Percentiles rank a stretch among this genome's conserved stretches.
Conservation (phyloP, 805 yeast genomes). For the Diddensiella caesifluorescens region DNA sequence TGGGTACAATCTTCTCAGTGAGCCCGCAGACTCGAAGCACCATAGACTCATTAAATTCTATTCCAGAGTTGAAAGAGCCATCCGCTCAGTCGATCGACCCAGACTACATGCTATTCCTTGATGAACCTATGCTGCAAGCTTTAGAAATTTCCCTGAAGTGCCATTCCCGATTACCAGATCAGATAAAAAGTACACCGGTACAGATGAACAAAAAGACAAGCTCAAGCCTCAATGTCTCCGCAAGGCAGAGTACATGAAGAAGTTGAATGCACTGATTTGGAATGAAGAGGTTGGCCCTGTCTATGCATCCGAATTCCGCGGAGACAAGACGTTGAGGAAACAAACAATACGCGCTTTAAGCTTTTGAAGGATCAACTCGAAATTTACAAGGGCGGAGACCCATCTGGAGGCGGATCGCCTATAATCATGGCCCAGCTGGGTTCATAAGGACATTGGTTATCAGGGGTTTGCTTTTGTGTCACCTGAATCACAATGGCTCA, state of each 20-base stretch:
- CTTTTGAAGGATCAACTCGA: conserved; percentile 43
- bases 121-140: conserved; percentile 49
- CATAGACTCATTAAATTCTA: conserved; percentile 39
- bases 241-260: conserved; percentile 40
- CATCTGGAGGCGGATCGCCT: conserved; percentile 42
- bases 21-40: conserved; percentile 45
- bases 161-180: conserved; percentile 35
- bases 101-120: conserved; percentile 45
- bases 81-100: conserved; percentile 45
- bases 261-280: conserved; percentile 45
- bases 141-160: conserved; percentile 40
- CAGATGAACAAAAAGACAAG: conserved; percentile 34
- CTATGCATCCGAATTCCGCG: conserved; percentile 38
- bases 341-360: conserved; percentile 38
- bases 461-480: conserved; percentile 46
- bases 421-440: conserved; percentile 49
- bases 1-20: conserved; percentile 52
- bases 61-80: conserved; percentile 34
- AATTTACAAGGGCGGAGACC: conserved; percentile 42
- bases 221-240: conserved; percentile 38
- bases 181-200: conserved; percentile 32
- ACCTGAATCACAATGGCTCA: conserved; percentile 40
- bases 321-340: conserved; percentile 37
- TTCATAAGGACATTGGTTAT: conserved; percentile 48
- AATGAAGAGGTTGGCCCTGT: conserved; percentile 52